phyloP scores from a whole-genome alignment of 441 rosid genomes.

The Erysimum pusillum region DNA sequence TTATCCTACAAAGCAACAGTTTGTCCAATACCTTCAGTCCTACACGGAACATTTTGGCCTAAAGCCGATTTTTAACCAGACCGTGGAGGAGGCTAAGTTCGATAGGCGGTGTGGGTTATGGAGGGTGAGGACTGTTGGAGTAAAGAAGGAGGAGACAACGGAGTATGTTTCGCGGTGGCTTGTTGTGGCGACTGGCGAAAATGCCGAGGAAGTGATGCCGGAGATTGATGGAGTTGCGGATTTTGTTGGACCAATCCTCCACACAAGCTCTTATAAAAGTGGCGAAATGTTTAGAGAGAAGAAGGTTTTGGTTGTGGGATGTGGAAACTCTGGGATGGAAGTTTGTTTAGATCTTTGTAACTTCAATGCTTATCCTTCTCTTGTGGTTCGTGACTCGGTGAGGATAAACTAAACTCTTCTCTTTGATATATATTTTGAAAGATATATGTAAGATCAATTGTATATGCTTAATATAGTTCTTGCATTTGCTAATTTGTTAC shows the following conservation, averaged over 20 bases:
- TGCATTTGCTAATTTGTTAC: slow-evolving; percentile 3
- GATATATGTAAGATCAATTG: not conserved
- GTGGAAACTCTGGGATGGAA: slow-evolving; percentile 96
- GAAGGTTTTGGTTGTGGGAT: slow-evolving; percentile 82
- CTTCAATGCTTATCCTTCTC: slow-evolving; percentile 65
- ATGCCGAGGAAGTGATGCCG: slow-evolving; percentile 75
- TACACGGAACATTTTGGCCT: slow-evolving; percentile 55
- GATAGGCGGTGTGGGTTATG: slow-evolving; percentile 59
- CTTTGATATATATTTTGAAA: not conserved
- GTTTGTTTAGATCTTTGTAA: slow-evolving; percentile 86
- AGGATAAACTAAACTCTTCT: slow-evolving; percentile 28
- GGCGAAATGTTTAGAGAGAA: slow-evolving; percentile 63
- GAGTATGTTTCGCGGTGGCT: slow-evolving; percentile 72
- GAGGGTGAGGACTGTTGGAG: slow-evolving; percentile 60
- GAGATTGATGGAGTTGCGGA: slow-evolving; percentile 59
- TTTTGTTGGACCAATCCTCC: slow-evolving; percentile 66
- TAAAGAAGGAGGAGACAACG: slow-evolving; percentile 48
- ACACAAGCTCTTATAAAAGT: slow-evolving; percentile 66
- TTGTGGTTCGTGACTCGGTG: slow-evolving; percentile 83
- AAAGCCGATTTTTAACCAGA: slow-evolving; percentile 59
- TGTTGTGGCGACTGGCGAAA: slow-evolving; percentile 81
- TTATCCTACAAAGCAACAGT: slow-evolving; percentile 83
- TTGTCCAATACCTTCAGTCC: slow-evolving; percentile 60
- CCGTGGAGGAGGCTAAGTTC: slow-evolving; percentile 66
- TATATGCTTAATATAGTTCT: not conserved